Evolutionary conservation across 2,329 filamentous ascomycete genomes (phyloP).

Genomic region (Microdochium bolleyi): DNA sequence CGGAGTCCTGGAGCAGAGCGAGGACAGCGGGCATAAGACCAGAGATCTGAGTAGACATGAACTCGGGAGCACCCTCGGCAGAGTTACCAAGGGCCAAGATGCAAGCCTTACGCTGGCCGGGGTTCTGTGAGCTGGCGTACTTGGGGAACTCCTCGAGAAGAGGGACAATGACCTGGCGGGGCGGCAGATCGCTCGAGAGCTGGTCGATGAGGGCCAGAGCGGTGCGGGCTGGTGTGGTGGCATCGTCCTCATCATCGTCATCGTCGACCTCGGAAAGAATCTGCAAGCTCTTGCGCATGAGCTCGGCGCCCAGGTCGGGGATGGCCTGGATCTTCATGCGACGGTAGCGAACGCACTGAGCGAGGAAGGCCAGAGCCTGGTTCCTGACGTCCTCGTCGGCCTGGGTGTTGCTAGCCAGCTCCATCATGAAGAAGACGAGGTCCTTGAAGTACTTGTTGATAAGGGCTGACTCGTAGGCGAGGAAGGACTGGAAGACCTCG

Average conservation of each 20-base stretch:
- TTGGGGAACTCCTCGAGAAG: slow-evolving; percentile 78
- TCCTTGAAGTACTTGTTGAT: slow-evolving; percentile 82
- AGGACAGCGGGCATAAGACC: slow-evolving; percentile 80
- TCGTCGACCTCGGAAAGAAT: slow-evolving; percentile 86
- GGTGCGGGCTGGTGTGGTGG: slow-evolving; percentile 75
- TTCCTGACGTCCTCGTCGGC: slow-evolving; percentile 79
- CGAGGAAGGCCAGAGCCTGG: slow-evolving; percentile 88
- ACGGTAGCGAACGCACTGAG: slow-evolving; percentile 84
- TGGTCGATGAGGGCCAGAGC: slow-evolving; percentile 85
- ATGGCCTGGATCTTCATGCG: slow-evolving; percentile 94
- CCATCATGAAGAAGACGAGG: slow-evolving; percentile 88
- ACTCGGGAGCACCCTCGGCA: slow-evolving; percentile 94
- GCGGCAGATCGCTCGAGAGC: slow-evolving; percentile 79
- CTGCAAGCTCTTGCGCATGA: slow-evolving; percentile 81
- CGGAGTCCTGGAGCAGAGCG: slow-evolving; percentile 74
- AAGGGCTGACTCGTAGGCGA: slow-evolving; percentile 81
- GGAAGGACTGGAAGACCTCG: slow-evolving; percentile 92
- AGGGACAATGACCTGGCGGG: slow-evolving; percentile 89
- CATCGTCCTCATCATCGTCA: slow-evolving; percentile 70
- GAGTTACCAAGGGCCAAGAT: slow-evolving; percentile 89
- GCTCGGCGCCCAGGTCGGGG: slow-evolving; percentile 71
- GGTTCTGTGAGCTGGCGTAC: slow-evolving; percentile 67
- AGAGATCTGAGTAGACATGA: slow-evolving; percentile 86
- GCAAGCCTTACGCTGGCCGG: slow-evolving; percentile 79
- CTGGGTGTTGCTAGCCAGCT: slow-evolving; percentile 68